phyloP scores from a whole-genome alignment of 2,329 filamentous ascomycete genomes.

The Fusarium oxysporum region DNA sequence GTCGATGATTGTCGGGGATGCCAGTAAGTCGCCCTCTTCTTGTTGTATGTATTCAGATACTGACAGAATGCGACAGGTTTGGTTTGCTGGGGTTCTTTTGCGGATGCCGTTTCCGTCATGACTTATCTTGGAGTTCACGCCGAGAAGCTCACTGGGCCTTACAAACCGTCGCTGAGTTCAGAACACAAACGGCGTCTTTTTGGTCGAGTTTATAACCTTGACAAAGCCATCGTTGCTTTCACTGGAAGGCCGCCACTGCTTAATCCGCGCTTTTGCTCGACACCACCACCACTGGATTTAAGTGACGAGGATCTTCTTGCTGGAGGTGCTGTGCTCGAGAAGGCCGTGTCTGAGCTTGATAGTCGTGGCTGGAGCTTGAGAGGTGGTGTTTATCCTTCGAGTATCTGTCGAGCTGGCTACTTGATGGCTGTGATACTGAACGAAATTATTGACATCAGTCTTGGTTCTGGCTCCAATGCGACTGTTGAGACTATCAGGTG shows the following conservation, averaged over 20 bases:
- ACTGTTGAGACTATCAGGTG: conserved; percentile 4
- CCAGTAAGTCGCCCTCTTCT: background rate
- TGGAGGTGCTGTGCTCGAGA: background rate
- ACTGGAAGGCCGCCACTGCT: conserved; percentile 5
- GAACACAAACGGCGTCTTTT: conserved; percentile 1
- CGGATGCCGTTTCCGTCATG: conserved; percentile 4
- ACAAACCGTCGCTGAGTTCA: background rate
- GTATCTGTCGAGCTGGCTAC: background rate
- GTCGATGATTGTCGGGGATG: background rate
- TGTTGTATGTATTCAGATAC: background rate
- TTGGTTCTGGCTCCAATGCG: background rate
- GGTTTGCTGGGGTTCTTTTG: background rate
- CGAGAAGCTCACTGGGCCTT: background rate
- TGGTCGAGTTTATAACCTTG: background rate
- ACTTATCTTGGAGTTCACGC: conserved; percentile 10
- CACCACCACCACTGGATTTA: background rate
- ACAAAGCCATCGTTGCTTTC: conserved; percentile 4
- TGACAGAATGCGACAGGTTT: background rate
- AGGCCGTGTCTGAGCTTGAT: background rate
- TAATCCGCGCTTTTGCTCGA: background rate
- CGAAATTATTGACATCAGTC: background rate
- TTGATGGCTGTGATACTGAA: background rate
- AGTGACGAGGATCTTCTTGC: conserved; percentile 5
- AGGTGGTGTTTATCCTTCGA: background rate
- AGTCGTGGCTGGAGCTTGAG: background rate